A percentile compares a stretch with the other conserved stretches of the same genome.
phyloP scores from a whole-genome alignment of 768 basidiomycete species.

The Pulveroboletus sp. region DNA sequence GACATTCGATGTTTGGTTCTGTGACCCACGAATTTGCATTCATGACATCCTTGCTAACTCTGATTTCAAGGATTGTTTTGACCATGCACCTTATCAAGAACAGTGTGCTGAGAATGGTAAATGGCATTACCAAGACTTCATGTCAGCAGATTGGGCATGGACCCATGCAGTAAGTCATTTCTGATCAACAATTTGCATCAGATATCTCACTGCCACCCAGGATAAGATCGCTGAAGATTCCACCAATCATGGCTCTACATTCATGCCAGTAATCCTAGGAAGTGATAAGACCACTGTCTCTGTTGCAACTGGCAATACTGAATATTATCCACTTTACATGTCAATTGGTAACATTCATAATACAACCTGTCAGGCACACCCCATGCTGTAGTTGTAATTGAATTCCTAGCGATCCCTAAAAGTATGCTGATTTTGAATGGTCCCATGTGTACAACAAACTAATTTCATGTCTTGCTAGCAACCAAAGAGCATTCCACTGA shows the following conservation, averaged over 20 bases:
- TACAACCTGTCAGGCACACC: conserved; percentile 6
- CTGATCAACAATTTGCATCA: too few relatives aligned
- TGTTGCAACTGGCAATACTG: conserved; percentile 10
- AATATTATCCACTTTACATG: conserved; percentile 17
- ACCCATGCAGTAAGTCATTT: too few relatives aligned
- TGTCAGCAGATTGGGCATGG: too few relatives aligned
- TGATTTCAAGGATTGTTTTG: neutral
- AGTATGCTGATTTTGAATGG: too few relatives aligned
- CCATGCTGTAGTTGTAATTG: conserved; percentile 3
- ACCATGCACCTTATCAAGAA: too few relatives aligned
- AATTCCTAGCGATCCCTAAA: conserved; percentile 18
- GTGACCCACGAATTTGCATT: neutral
- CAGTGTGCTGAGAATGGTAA: too few relatives aligned
- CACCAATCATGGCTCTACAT: conserved; percentile 10
- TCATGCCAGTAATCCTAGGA: conserved; percentile 10
- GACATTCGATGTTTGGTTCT: neutral
- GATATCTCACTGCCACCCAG: too few relatives aligned
- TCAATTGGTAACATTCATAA: conserved; percentile 18
- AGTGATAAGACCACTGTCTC: conserved; percentile 19
- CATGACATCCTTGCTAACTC: neutral
- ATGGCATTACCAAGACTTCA: too few relatives aligned
- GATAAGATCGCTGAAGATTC: conserved; percentile 23
- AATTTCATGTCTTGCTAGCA: too few relatives aligned
- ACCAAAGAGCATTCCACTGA: neutral
- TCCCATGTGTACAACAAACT: too few relatives aligned